Conservation (phyloP, 805 yeast species). For the Candida palmyrensis region DNA sequence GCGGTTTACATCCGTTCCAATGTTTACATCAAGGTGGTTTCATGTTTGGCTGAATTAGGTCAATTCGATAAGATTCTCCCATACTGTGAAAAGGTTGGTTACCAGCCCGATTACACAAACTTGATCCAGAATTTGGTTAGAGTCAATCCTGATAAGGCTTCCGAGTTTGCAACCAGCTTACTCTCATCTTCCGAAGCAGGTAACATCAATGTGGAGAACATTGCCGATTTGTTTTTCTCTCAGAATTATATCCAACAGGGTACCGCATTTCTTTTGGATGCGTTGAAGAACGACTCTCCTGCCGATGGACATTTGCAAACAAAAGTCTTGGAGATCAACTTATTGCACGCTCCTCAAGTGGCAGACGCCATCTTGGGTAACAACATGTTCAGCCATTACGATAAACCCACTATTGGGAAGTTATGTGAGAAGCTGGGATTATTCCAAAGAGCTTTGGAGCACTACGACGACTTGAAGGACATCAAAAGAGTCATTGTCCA, state of each 20-base stretch:
- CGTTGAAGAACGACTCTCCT: slow-evolving; percentile 88
- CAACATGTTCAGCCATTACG: slow-evolving; percentile 92
- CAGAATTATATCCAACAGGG: slow-evolving; percentile 96
- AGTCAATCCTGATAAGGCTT: slow-evolving; percentile 95
- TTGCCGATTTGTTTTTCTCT: slow-evolving; percentile 90
- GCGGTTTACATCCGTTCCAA: slow-evolving; percentile 86
- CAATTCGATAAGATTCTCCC: slow-evolving; percentile 95
- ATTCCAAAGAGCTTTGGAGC: slow-evolving; percentile 92
- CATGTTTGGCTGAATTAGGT: slow-evolving; percentile 89
- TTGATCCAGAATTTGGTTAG: slow-evolving; percentile 87
- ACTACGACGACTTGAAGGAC: slow-evolving; percentile 90
- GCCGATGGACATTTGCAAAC: slow-evolving; percentile 96
- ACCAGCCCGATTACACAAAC: slow-evolving; percentile 84
- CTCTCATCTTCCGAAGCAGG: slow-evolving; percentile 51
- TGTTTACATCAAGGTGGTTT: slow-evolving; percentile 82
- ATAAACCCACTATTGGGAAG: slow-evolving; percentile 86
- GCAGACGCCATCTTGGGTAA: slow-evolving; percentile 98
- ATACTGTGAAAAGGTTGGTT: slow-evolving; percentile 83
- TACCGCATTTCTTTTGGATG: slow-evolving; percentile 93
- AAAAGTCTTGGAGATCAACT: slow-evolving; percentile 84
- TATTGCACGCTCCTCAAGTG: slow-evolving; percentile 96
- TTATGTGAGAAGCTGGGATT: slow-evolving; percentile 96
- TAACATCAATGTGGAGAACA: slow-evolving; percentile 71
- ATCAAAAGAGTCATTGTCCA: slow-evolving; percentile 92
- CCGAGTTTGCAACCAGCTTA: slow-evolving; percentile 90